These are phyloP conservation scores for Daldinia caldariorum DNA, from an alignment of 495 filamentous ascomycete species.

Conservation along the genomic window DNA sequence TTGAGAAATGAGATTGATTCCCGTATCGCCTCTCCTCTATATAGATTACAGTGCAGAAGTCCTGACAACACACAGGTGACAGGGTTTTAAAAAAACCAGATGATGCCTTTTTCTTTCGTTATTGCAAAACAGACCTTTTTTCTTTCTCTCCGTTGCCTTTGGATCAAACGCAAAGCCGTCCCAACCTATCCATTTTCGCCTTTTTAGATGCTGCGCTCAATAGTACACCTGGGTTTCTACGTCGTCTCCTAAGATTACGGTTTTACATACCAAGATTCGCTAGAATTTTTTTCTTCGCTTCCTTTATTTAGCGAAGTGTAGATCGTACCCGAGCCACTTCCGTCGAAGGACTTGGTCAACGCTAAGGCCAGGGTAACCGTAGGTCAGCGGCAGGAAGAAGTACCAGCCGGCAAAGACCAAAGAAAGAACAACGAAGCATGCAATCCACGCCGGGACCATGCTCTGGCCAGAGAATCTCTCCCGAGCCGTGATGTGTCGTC, in stretches of 20 bases:
- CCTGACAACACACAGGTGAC: conserved; percentile 20
- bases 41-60: conserved; percentile 26
- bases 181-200: conserved; percentile 40
- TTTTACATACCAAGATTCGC: conserved; percentile 31
- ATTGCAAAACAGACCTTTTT: conserved; percentile 34
- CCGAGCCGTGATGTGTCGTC: conserved; percentile 72
- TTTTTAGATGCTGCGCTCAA: conserved; percentile 28
- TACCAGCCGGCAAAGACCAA: conserved; percentile 81
- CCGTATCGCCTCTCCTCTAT: conserved; percentile 17
- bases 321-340: conserved; percentile 96
- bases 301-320: conserved; percentile 95
- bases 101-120: conserved; percentile 15
- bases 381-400: conserved; percentile 94
- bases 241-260: conserved; percentile 15
- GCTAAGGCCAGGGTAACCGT: conserved; percentile 90
- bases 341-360: conserved; percentile 82
- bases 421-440: conserved; percentile 72
- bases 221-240: conserved; percentile 34
- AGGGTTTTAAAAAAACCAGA: conserved; percentile 2
- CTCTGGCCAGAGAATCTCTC: conserved; percentile 86
- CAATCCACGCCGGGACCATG: conserved; percentile 80
- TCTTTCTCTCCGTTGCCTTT: conserved; percentile 10
- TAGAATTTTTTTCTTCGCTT: not conserved
- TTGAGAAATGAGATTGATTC: conserved; percentile 30
- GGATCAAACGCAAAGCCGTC: conserved; percentile 26